These are phyloP conservation scores for Castanopsis chinensis DNA, from an alignment of 306 rosid species.

Conservation along the genomic window DNA sequence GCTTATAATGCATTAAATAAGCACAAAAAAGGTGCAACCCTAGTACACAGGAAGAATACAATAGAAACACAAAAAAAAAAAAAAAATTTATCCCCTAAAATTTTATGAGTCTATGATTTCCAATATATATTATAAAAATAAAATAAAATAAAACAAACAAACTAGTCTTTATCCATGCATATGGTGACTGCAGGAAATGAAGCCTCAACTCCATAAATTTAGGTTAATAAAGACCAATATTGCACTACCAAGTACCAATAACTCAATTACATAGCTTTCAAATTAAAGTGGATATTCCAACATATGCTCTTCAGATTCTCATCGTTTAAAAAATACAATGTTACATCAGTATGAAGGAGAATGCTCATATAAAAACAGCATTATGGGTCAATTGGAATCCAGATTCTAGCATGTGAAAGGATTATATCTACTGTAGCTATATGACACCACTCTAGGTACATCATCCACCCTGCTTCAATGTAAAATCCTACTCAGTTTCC, in stretches of 20 bases:
- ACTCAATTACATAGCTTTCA: neutral
- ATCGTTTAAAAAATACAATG: neutral
- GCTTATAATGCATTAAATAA: too few relatives aligned
- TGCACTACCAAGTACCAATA: neutral
- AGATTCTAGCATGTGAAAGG: neutral
- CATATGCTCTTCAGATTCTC: neutral
- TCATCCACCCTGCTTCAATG: neutral
- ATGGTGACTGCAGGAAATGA: too few relatives aligned
- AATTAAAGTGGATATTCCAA: neutral
- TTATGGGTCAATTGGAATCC: neutral
- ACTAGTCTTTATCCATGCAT: too few relatives aligned
- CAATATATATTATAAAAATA: too few relatives aligned
- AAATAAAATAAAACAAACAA: too few relatives aligned
- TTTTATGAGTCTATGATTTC: too few relatives aligned
- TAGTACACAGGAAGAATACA: too few relatives aligned
- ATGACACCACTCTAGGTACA: neutral
- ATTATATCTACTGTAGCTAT: neutral
- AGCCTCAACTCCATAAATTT: neutral
- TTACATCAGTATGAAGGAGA: neutral
- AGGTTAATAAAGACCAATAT: neutral
- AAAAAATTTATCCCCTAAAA: too few relatives aligned
- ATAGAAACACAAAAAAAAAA: too few relatives aligned
- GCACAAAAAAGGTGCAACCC: too few relatives aligned
- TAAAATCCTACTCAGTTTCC: neutral
- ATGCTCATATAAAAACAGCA: neutral